A percentile compares a stretch with the other conserved stretches of the same genome.
Conservation (phyloP, 2,329 filamentous ascomycete genomes). For the Fusarium sp. region DNA sequence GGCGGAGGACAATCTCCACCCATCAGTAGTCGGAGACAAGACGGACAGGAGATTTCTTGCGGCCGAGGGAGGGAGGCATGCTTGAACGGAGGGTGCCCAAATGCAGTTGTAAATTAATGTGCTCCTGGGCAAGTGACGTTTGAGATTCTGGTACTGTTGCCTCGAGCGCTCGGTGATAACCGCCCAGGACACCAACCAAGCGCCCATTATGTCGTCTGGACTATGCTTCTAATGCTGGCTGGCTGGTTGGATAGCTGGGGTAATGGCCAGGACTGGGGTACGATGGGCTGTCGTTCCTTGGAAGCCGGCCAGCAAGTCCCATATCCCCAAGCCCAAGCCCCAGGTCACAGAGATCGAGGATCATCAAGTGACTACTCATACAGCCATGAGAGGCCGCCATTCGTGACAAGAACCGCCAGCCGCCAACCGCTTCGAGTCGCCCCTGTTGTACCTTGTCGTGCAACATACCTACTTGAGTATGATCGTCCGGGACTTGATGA, state of each 20-base stretch:
- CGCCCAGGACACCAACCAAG: neutral
- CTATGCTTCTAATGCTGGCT: neutral
- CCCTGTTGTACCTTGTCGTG: slow-evolving; percentile 9
- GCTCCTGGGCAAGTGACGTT: neutral
- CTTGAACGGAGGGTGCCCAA: slow-evolving; percentile 15
- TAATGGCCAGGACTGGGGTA: slow-evolving; percentile 2
- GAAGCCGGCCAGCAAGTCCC: neutral
- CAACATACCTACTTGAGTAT: slow-evolving; percentile 16
- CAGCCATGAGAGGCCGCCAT: slow-evolving; percentile 7
- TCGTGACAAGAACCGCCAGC: slow-evolving; percentile 13
- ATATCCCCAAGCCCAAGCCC: neutral
- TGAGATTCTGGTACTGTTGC: neutral
- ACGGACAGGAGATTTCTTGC: slow-evolving; percentile 7
- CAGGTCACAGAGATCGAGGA: slow-evolving; percentile 12
- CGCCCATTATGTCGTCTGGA: neutral
- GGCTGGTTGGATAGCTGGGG: neutral
- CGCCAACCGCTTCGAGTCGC: neutral
- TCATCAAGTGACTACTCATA: slow-evolving; percentile 18
- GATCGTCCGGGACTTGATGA: slow-evolving; percentile 30
- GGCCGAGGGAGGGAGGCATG: slow-evolving; percentile 18
- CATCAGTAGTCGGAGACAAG: slow-evolving; percentile 6
- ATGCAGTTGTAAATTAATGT: neutral
- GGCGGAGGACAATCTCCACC: slow-evolving; percentile 15
- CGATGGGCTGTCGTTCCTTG: slow-evolving; percentile 12
- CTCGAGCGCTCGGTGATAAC: neutral